Evolutionary conservation across 2,329 filamentous ascomycete genomes (phyloP).

Genomic region (Hypoxylon sp.): DNA sequence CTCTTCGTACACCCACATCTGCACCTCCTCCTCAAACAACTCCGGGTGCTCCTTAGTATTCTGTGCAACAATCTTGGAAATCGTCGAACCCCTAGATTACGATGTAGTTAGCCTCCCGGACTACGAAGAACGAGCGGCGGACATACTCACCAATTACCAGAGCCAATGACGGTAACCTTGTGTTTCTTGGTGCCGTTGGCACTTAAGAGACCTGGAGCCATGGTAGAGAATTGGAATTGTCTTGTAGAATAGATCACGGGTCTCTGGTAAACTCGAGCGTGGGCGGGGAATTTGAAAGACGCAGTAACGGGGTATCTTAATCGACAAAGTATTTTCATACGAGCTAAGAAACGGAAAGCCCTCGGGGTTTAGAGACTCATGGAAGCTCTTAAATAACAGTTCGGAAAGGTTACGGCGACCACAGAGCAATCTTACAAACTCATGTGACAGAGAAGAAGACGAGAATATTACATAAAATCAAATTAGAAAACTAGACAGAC

Average conservation of each 20-base stretch:
- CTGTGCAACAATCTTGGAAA: conserved; percentile 96
- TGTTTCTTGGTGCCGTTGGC: conserved; percentile 79
- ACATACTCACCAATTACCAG: conserved; percentile 86
- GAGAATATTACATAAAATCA: conserved; percentile 20
- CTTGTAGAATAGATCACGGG: conserved; percentile 29
- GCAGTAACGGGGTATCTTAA: conserved; percentile 38
- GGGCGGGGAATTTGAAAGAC: conserved; percentile 31
- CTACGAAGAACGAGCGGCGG: background rate
- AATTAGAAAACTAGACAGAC: conserved; percentile 35
- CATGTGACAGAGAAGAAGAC: conserved; percentile 40
- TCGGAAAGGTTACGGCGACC: background rate
- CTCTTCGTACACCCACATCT: conserved; percentile 99
- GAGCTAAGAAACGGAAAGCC: conserved; percentile 14
- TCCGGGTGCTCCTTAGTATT: conserved; percentile 84
- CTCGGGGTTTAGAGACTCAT: conserved; percentile 7
- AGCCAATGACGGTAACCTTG: conserved; percentile 94
- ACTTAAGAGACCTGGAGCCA: conserved; percentile 57
- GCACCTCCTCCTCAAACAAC: conserved; percentile 88
- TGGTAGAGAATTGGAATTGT: conserved; percentile 46
- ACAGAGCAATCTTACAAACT: conserved; percentile 20
- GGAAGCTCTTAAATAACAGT: conserved; percentile 27
- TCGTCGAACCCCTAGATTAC: conserved; percentile 85
- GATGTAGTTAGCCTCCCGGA: conserved; percentile 21
- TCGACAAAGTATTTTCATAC: conserved; percentile 38
- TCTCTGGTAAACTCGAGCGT: conserved; percentile 20